Base-by-base conservation (phyloP, 257 asterid species). In the Scutellaria minor region DNA sequence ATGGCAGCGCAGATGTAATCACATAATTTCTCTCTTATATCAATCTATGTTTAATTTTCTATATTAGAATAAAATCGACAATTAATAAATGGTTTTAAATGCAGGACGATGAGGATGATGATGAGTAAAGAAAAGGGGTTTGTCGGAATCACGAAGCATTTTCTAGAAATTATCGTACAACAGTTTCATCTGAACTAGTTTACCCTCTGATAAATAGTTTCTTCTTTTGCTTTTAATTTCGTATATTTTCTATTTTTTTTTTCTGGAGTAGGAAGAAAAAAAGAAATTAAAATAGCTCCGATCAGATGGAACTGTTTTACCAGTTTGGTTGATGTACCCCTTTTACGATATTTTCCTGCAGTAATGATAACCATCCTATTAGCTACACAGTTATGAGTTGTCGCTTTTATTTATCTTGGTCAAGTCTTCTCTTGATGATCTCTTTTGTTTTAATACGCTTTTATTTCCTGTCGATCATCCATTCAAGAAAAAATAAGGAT, bases 61-160 rank as follows among this genome's bases (percentile, higher is more conserved):
- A 24, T 24, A 24, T 24, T 24, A 1, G 27, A 24, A 24, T 24
- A 31, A 31, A 31, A 31, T 31, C 5, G 37, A 31, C 2, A 4
- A 1, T 4, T 24, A 1, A 48, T 40, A 20, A 46, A 5, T 35
- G 0, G 18, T 4, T 47, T 1, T 6, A 18, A 14, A 5, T 44
- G 41, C 80, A 83, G 87, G 87, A 82, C 0, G 87, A 78, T 1
- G 85, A 79, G 1, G 86, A 82, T 6, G 86, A 82, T 14, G 87
- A 83, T 14, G 84, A 79, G 74, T 79, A 79, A 79, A 74, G 60
- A 9, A 11, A 31, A 11, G 13, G 64, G 47, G 1, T 44, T 18
- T 18, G 18, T 18, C 18, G 18, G 18, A 18, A 48, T 50, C 18
- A 5, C 6, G 9, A 62, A 50, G 12, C 70, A 13, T 8, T 40